Conservation (phyloP, 352 stramenopile species). For the Ochromonadaceae sp. region DNA sequence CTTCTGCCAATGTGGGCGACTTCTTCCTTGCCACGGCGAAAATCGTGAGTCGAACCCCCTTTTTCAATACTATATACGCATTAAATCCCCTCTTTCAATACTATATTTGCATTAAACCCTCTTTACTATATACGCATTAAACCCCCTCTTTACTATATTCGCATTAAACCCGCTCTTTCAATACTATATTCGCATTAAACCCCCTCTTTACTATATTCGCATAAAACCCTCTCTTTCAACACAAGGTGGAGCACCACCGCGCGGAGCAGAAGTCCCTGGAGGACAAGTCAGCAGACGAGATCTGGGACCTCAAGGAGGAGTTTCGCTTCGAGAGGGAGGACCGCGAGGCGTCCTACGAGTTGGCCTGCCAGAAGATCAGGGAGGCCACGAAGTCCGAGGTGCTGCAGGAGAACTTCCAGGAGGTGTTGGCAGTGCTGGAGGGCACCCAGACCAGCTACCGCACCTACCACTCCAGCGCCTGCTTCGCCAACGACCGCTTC, state of each 20-base stretch:
- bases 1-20: neutral
- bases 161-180: too few species aligned
- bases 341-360: neutral
- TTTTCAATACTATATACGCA: too few species aligned
- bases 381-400: neutral
- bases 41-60: too few species aligned
- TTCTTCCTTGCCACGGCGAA: neutral
- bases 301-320: constrained; percentile 12
- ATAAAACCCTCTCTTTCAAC: too few species aligned
- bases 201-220: too few species aligned
- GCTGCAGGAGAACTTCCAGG: neutral
- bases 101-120: too few species aligned
- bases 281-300: neutral
- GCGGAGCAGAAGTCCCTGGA: neutral
- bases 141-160: too few species aligned
- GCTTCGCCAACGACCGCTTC: constrained; percentile 4
- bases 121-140: too few species aligned
- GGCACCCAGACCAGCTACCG: neutral
- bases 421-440: neutral
- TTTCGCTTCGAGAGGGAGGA: constrained; percentile 5
- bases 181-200: too few species aligned
- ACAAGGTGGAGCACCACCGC: constrained; percentile 2
- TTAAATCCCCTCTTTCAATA: too few species aligned
- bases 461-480: neutral
- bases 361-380: constrained; percentile 1